phyloP scores from a whole-genome alignment of 2,329 filamentous ascomycete genomes.

The Alternaria panax region DNA sequence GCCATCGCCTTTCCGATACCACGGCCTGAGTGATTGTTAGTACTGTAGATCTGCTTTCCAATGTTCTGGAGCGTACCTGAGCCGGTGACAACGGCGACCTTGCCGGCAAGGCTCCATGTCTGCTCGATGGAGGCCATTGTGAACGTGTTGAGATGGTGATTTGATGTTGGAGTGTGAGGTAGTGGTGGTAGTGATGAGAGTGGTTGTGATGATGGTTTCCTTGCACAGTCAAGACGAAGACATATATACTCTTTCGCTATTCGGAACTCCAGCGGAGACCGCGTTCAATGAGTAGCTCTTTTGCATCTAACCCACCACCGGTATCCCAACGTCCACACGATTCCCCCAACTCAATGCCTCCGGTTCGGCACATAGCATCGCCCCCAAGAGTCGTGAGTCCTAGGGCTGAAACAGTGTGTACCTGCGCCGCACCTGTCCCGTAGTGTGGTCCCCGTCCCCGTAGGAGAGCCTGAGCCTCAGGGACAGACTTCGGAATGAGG shows the following conservation, averaged over 20 bases:
- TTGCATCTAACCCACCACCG: slow-evolving; percentile 30
- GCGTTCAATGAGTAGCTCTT: slow-evolving; percentile 32
- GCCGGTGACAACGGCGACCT: slow-evolving; percentile 63
- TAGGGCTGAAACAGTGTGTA: slow-evolving; percentile 38
- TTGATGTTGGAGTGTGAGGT: slow-evolving; percentile 14
- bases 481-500: slow-evolving; percentile 32
- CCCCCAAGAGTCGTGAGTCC: slow-evolving; percentile 35
- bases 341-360: slow-evolving; percentile 34
- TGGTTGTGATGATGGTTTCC: slow-evolving; percentile 26
- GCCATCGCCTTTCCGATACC: slow-evolving; percentile 73
- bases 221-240: slow-evolving; percentile 23
- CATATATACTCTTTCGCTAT: slow-evolving; percentile 43
- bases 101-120: slow-evolving; percentile 61
- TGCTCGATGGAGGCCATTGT: slow-evolving; percentile 53
- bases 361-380: slow-evolving; percentile 37
- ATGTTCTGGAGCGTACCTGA: slow-evolving; percentile 51
- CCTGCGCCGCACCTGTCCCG: slow-evolving; percentile 35
- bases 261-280: slow-evolving; percentile 45
- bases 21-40: slow-evolving; percentile 56
- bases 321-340: slow-evolving; percentile 31
- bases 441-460: slow-evolving; percentile 30
- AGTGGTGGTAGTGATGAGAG: slow-evolving; percentile 25
- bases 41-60: slow-evolving; percentile 9
- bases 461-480: slow-evolving; percentile 41
- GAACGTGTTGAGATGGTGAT: slow-evolving; percentile 29